A percentile compares a stretch with the other conserved stretches of the same genome.
These are phyloP conservation scores for Lecanoromycetidae sp. DNA, from an alignment of 2,329 filamentous ascomycete genomes.

Conservation along the genomic window DNA sequence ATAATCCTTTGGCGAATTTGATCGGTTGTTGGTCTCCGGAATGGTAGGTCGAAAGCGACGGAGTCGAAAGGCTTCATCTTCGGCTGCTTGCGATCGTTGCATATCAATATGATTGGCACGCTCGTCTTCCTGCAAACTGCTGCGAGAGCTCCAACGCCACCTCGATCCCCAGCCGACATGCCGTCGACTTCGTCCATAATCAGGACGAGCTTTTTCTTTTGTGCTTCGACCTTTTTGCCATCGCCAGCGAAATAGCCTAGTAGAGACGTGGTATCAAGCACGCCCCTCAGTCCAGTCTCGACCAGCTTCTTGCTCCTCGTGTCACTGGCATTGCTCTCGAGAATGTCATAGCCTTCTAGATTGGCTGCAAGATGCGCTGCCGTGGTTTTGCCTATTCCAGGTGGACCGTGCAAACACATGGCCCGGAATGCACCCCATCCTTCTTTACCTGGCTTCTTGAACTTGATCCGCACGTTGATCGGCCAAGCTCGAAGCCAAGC, in stretches of 20 bases:
- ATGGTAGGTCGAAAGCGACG: conserved; percentile 71
- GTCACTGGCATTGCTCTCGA: conserved; percentile 94
- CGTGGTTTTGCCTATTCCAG: conserved; percentile 95
- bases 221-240: conserved; percentile 63
- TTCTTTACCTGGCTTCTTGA: conserved; percentile 71
- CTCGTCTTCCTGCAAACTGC: conserved; percentile 92
- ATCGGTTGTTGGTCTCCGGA: conserved; percentile 78
- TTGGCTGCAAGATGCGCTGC: conserved; percentile 90
- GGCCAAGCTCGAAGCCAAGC: conserved; percentile 75
- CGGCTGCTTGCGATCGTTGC: conserved; percentile 80
- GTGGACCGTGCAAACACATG: conserved; percentile 90
- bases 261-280: conserved; percentile 86
- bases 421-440: conserved; percentile 72
- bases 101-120: conserved; percentile 91
- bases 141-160: conserved; percentile 86
- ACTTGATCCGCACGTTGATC: conserved; percentile 64
- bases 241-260: conserved; percentile 81
- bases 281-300: conserved; percentile 74
- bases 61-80: conserved; percentile 99
- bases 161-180: conserved; percentile 94
- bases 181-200: conserved; percentile 99
- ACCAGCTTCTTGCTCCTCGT: conserved; percentile 92
- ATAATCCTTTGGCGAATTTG: conserved; percentile 85
- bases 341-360: conserved; percentile 80
- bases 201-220: conserved; percentile 85